These are phyloP conservation scores for Sisymbrium altissimum DNA, from an alignment of 345 rosid species.

Conservation along the genomic window DNA sequence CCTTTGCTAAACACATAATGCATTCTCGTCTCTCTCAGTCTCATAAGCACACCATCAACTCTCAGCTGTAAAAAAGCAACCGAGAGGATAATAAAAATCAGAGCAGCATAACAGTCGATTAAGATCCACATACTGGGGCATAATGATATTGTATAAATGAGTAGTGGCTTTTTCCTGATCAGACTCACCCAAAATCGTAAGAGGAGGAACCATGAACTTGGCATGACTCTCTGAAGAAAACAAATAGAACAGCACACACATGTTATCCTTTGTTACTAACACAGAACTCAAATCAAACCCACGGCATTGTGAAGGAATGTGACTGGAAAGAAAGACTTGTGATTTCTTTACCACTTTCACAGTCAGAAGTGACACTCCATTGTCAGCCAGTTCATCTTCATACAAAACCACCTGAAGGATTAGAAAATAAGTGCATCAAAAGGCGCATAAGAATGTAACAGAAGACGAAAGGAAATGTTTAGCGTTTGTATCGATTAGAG, in stretches of 20 bases:
- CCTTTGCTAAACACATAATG: slow-evolving; percentile 59
- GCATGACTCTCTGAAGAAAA: slow-evolving; percentile 83
- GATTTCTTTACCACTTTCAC: slow-evolving; percentile 81
- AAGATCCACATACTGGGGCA: neutral
- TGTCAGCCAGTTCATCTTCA: slow-evolving; percentile 97
- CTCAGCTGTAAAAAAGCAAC: slow-evolving; percentile 59
- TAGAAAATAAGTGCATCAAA: slow-evolving; percentile 14
- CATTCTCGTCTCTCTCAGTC: slow-evolving; percentile 91
- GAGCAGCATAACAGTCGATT: neutral
- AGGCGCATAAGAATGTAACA: neutral
- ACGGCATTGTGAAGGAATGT: neutral
- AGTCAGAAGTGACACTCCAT: slow-evolving; percentile 82
- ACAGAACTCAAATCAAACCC: neutral
- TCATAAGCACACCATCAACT: slow-evolving; percentile 96
- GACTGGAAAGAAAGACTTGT: slow-evolving; percentile 5
- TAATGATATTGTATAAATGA: neutral
- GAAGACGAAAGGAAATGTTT: neutral
- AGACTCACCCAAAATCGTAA: slow-evolving; percentile 90
- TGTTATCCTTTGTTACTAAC: slow-evolving; percentile 12
- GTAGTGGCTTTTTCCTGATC: neutral
- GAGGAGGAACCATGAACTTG: slow-evolving; percentile 95
- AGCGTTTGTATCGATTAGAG: neutral
- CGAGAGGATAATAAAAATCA: neutral
- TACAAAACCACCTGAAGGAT: slow-evolving; percentile 74
- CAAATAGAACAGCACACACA: slow-evolving; percentile 7